A percentile compares a stretch with the other conserved stretches of the same genome.
phyloP scores from a whole-genome alignment of 129 eudicot species.

The Flaveria brownii region DNA sequence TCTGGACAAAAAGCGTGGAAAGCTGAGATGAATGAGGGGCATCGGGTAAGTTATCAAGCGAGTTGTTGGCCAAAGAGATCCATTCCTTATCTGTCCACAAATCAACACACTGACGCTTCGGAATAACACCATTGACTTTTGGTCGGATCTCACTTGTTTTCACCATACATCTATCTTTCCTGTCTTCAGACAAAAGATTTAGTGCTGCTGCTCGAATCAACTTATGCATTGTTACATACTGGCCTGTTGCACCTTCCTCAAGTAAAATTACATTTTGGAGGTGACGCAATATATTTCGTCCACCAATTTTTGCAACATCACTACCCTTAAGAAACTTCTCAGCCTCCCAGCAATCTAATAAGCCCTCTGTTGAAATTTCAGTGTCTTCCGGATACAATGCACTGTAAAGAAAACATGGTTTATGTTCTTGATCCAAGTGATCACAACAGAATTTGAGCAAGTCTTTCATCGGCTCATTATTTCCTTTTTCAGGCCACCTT shows the following conservation, averaged over 20 bases:
- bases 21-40: conserved; percentile 23
- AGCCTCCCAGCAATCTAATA: conserved; percentile 42
- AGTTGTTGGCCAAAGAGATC: conserved; percentile 35
- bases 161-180: conserved; percentile 30
- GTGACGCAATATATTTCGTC: conserved; percentile 25
- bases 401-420: conserved; percentile 40
- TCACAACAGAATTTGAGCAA: conserved; percentile 36
- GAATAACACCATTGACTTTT: background rate
- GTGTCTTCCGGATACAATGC: conserved; percentile 44
- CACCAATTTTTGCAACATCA: conserved; percentile 23
- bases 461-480: conserved; percentile 26
- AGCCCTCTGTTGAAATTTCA: conserved; percentile 27
- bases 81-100: conserved; percentile 31
- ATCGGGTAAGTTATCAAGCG: conserved; percentile 24
- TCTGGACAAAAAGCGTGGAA: conserved; percentile 34
- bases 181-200: conserved; percentile 31
- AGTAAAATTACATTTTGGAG: conserved; percentile 35
- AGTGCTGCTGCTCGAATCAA: conserved; percentile 28
- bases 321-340: conserved; percentile 29
- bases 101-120: conserved; percentile 31
- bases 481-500: conserved; percentile 36
- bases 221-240: conserved; percentile 26
- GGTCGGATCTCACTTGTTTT: conserved; percentile 22
- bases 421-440: conserved; percentile 31
- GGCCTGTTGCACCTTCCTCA: conserved; percentile 30